Evolutionary conservation across 257 asterid genomes (phyloP), one percentile per base, ranked within the genome.

Genomic region (Dorcoceras hygrometricum): DNA sequence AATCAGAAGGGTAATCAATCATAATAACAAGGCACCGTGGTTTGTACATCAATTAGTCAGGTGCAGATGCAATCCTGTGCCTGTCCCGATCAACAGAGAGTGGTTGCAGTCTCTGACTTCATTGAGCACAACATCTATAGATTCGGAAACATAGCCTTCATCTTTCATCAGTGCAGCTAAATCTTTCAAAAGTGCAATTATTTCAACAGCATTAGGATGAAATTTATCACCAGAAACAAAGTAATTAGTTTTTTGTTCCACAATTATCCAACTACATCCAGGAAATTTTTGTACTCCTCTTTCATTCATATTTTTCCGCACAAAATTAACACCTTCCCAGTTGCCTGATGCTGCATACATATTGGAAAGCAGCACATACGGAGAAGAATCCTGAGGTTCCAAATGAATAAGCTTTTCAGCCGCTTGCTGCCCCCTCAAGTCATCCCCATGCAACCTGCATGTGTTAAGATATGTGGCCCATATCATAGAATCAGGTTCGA

Each of bases 371-470:
- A 86, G 81, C 59, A 93, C 87, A 71, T 90, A 93, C 16, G 89
- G 71, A 28, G 96, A 79, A 36, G 97, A 82, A 65, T 78, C 82
- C 8, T 67, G 86, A 8, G 99, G 95, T 59, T 88, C 95, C 89
- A 88, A 28, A 77, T 86, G 82, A 57, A 86, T 72, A 27, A 93
- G 94, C 78, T 86, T 93, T 62, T 83, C 85, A 19, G 96, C 97
- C 10, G 97, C 96, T 26, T 22, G 78, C 58, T 73, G 77, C 60
- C 97, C 99, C 77, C 95, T 82, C 10, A 24, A 50, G 5, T 86
- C 90, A 55, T 93, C 96, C n/a, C 95, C 95, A 2, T 93, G 96
- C 81, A 93, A 74, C 76, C 87, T 90, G 80, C 98, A 88, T 18
- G 91, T 92, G 19, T 83, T 87, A 2, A 93, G 96, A 82, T 73